Conservation (phyloP, 129 eudicot species). For the Dittrichia graveolens region DNA sequence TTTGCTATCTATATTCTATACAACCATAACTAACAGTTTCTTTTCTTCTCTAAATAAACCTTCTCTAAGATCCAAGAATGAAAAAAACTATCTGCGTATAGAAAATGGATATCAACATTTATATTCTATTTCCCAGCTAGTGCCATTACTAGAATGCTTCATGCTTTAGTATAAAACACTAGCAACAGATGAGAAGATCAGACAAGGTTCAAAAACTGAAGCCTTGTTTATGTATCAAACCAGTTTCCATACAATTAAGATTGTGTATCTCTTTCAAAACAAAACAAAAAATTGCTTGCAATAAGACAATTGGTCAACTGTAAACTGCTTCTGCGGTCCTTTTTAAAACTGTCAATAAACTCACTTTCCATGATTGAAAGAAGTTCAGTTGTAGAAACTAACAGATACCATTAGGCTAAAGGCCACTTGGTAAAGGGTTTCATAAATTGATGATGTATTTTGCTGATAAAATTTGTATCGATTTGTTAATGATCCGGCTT, state of each 20-base stretch:
- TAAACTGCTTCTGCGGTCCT: not conserved
- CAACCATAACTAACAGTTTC: not conserved
- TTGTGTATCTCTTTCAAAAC: too few relatives aligned
- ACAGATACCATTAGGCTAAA: not conserved
- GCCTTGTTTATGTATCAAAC: not conserved
- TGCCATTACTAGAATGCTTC: not conserved
- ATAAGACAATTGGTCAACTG: conserved; percentile 7
- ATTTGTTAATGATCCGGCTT: conserved; percentile 10
- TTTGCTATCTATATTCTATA: not conserved
- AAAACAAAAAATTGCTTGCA: not conserved
- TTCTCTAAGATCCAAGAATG: not conserved
- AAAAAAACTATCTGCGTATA: not conserved
- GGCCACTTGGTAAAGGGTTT: not conserved
- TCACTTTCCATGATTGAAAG: not conserved
- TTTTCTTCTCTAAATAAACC: not conserved
- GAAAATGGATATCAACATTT: too few relatives aligned
- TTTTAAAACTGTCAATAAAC: not conserved
- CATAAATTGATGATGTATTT: not conserved
- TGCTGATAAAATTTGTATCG: not conserved
- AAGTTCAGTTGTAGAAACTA: not conserved
- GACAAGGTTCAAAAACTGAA: not conserved
- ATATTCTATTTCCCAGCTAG: too few relatives aligned
- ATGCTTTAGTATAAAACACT: not conserved
- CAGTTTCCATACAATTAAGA: conserved; percentile 1
- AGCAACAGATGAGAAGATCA: not conserved